Evolutionary conservation across 2,329 filamentous ascomycete genomes (phyloP).

Genomic region (Trichoderma gracile): DNA sequence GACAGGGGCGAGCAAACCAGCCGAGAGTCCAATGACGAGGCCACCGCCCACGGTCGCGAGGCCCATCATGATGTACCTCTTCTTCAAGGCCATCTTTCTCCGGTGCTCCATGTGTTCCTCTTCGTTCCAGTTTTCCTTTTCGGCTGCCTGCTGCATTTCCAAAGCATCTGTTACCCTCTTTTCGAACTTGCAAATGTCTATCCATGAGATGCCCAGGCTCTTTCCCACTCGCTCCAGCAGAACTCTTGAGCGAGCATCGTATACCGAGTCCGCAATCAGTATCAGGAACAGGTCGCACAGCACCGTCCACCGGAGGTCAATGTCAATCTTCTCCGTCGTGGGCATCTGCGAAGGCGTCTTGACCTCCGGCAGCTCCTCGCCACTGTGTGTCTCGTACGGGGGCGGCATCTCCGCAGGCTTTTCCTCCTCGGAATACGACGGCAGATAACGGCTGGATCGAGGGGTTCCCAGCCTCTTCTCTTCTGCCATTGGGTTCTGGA

Average conservation of each 20-base stretch:
- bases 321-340: slow-evolving; percentile 81
- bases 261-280: slow-evolving; percentile 92
- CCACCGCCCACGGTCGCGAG: slow-evolving; percentile 93
- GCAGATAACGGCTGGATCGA: slow-evolving; percentile 30
- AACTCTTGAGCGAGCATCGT: slow-evolving; percentile 83
- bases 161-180: slow-evolving; percentile 95
- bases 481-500: slow-evolving; percentile 86
- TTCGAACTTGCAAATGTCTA: slow-evolving; percentile 95
- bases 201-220: slow-evolving; percentile 79
- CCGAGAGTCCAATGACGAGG: slow-evolving; percentile 91
- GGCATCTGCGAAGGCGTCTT: slow-evolving; percentile 81
- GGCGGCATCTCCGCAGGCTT: slow-evolving; percentile 54
- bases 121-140: slow-evolving; percentile 98
- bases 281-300: slow-evolving; percentile 94
- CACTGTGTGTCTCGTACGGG: slow-evolving; percentile 63
- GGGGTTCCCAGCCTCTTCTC: slow-evolving; percentile 28
- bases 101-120: slow-evolving; percentile 88
- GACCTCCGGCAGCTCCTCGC: slow-evolving; percentile 74
- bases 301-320: slow-evolving; percentile 95
- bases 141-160: slow-evolving; percentile 94
- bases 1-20: slow-evolving; percentile 85
- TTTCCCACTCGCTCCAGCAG: slow-evolving; percentile 81
- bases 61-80: slow-evolving; percentile 91
- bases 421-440: slow-evolving; percentile 44
- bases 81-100: slow-evolving; percentile 77